A percentile compares a stretch with the other conserved stretches of the same genome.
These are phyloP conservation scores for Cercospora citrullina DNA, from an alignment of 2,329 filamentous ascomycete genomes.

Conservation along the genomic window DNA sequence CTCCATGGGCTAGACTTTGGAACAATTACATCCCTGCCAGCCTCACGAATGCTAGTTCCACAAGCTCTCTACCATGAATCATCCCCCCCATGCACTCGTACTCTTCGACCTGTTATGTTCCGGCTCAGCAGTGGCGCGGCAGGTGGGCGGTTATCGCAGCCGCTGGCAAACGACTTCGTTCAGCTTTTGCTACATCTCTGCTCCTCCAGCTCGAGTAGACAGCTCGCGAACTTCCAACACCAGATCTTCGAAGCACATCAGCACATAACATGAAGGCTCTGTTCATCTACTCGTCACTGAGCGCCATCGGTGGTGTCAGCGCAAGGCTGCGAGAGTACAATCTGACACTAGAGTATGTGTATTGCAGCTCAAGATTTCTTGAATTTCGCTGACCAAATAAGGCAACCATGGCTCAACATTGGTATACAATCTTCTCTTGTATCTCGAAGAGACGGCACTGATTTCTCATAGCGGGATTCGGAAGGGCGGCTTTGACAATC, in stretches of 20 bases:
- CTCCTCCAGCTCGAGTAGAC: neutral
- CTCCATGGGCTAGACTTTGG: neutral
- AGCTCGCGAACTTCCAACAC: neutral
- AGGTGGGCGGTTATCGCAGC: neutral
- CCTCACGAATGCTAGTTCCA: neutral
- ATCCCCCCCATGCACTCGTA: neutral
- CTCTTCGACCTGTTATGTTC: neutral
- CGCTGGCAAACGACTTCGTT: neutral
- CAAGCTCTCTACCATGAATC: neutral
- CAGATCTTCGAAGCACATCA: neutral
- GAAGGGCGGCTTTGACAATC: slow-evolving; percentile 26
- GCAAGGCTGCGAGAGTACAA: slow-evolving; percentile 22
- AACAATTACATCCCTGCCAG: neutral
- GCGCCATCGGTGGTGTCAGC: neutral
- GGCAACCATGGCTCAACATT: slow-evolving; percentile 15
- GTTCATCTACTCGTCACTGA: neutral
- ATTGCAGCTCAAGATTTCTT: neutral
- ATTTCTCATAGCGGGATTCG: slow-evolving; percentile 17
- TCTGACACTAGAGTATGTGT: slow-evolving; percentile 21
- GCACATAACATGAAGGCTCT: neutral
- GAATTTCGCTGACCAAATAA: neutral
- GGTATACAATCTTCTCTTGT: neutral
- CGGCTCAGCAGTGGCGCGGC: neutral
- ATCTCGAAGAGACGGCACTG: neutral
- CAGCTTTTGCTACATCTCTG: neutral